phyloP scores from a whole-genome alignment of 2,329 filamentous ascomycete species.

The Colletotrichum sp. region DNA sequence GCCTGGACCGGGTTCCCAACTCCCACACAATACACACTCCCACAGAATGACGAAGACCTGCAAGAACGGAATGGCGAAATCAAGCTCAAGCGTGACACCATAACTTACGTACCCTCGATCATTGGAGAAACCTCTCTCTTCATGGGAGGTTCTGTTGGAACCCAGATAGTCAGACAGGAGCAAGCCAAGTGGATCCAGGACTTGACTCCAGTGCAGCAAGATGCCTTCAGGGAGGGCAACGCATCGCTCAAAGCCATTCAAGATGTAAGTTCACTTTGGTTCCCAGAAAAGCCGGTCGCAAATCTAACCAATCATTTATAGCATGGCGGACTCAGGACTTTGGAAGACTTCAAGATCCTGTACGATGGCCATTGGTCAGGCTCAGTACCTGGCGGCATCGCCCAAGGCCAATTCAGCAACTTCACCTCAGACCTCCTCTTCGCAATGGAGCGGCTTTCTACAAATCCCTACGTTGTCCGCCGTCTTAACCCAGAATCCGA shows the following conservation, averaged over 20 bases:
- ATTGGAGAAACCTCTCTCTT: neutral
- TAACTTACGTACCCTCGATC: neutral
- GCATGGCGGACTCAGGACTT: constrained; percentile 31
- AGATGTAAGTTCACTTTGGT: neutral
- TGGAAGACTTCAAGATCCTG: constrained; percentile 43
- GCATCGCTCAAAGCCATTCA: neutral
- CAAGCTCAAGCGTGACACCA: neutral
- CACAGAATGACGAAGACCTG: neutral
- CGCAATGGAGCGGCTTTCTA: neutral
- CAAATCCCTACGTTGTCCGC: neutral
- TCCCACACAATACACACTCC: neutral
- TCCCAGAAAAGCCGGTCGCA: neutral
- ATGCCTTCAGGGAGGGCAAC: neutral
- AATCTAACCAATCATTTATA: neutral
- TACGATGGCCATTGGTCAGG: constrained; percentile 46
- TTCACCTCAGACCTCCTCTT: neutral
- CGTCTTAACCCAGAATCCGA: neutral
- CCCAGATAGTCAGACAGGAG: neutral
- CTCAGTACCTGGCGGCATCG: constrained; percentile 35
- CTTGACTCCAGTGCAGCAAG: neutral
- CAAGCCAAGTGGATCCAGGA: neutral
- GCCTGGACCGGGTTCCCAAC: neutral
- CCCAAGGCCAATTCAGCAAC: neutral
- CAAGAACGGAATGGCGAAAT: neutral
- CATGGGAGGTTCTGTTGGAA: neutral